Percentiles rank a stretch among this genome's conserved stretches.
These are phyloP conservation scores for Eucalyptus brandiana DNA, from an alignment of 345 rosid genomes.

Conservation along the genomic window DNA sequence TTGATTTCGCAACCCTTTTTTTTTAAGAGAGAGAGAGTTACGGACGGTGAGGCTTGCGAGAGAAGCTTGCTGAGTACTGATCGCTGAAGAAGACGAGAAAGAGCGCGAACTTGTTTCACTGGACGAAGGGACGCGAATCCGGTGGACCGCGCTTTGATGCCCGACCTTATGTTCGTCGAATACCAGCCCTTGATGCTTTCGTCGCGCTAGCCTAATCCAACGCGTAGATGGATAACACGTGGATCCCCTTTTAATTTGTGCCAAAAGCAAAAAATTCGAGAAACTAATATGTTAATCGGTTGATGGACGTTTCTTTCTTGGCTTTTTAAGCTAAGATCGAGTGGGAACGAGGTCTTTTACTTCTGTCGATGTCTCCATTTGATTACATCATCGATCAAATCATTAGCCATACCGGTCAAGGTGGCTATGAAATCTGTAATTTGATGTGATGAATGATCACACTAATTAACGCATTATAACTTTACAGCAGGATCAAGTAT, in stretches of 20 bases:
- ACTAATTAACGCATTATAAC: neutral
- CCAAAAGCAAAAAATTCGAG: too few species aligned
- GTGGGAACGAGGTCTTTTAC: neutral
- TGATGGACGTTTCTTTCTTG: neutral
- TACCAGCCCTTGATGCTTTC: neutral
- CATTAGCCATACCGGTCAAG: neutral
- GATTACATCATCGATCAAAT: neutral
- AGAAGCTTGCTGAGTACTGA: neutral
- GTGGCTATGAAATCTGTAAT: neutral
- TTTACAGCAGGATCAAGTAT: neutral
- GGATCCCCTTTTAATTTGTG: neutral
- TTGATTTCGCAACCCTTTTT: neutral
- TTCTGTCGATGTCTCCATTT: neutral
- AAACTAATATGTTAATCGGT: neutral
- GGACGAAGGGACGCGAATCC: neutral
- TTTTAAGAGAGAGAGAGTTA: neutral
- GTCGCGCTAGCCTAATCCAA: neutral
- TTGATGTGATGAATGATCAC: neutral
- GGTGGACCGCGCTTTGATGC: neutral
- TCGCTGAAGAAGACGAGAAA: neutral
- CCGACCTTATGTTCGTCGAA: accelerated
- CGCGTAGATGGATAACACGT: neutral
- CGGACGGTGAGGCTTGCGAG: neutral
- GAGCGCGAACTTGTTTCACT: neutral
- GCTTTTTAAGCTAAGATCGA: neutral